Conservation (phyloP, 768 basidiomycete genomes). For the Mycena crocata region DNA sequence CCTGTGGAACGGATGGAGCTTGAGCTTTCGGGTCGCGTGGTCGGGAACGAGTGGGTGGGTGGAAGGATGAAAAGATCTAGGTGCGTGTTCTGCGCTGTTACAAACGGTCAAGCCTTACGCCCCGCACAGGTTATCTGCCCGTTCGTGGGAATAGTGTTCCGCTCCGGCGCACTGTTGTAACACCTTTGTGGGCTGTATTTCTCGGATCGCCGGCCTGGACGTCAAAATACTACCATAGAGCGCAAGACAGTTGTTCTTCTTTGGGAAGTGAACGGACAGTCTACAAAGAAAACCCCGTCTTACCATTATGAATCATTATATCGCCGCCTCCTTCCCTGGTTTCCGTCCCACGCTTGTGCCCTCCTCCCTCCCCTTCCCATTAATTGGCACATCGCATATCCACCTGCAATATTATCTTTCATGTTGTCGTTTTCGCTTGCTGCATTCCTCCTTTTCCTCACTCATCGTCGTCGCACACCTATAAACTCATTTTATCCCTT, state of each 20-base stretch:
- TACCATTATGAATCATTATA: conserved; percentile 35
- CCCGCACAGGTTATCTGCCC: conserved; percentile 27
- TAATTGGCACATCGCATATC: conserved; percentile 32
- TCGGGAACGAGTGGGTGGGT: conserved; percentile 39
- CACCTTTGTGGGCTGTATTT: conserved; percentile 34
- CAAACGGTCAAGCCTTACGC: neutral
- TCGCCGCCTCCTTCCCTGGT: conserved; percentile 25
- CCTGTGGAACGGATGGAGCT: conserved; percentile 31
- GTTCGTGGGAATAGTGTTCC: conserved; percentile 39
- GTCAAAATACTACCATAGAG: conserved; percentile 35
- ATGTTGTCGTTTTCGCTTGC: conserved; percentile 58
- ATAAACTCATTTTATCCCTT: conserved; percentile 33
- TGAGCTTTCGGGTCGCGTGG: conserved; percentile 24
- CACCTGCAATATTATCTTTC: conserved; percentile 40
- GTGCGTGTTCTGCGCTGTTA: conserved; percentile 31
- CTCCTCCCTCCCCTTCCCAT: conserved; percentile 35
- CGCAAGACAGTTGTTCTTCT: conserved; percentile 36
- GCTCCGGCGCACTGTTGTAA: conserved; percentile 38
- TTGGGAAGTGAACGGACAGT: conserved; percentile 32
- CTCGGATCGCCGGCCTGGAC: conserved; percentile 37
- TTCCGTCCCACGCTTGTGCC: conserved; percentile 27
- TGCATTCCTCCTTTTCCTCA: conserved; percentile 43
- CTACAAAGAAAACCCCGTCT: conserved; percentile 28
- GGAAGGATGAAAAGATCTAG: conserved; percentile 47
- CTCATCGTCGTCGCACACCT: conserved; percentile 36